Percentiles rank a stretch among this genome's conserved stretches.
Evolutionary conservation across 176 grass and related monocot genomes (phyloP).

Genomic region (Zoysia japonica): DNA sequence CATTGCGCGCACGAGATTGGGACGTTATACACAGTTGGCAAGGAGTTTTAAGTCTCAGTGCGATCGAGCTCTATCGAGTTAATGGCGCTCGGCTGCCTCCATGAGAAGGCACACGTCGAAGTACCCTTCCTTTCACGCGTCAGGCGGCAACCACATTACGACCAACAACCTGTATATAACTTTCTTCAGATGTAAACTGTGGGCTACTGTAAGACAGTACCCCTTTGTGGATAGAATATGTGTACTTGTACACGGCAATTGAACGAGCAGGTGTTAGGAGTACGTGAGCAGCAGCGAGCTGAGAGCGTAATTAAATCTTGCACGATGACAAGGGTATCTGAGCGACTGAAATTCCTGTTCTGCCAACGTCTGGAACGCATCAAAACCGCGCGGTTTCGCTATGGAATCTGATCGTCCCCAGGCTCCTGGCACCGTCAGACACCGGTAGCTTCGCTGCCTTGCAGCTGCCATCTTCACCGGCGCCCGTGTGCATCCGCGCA

Average conservation of each 20-base stretch:
- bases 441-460: not conserved
- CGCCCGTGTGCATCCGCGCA: not conserved
- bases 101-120: slow-evolving; percentile 42
- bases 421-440: not conserved
- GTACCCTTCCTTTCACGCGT: slow-evolving; percentile 51
- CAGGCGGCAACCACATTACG: slow-evolving; percentile 36
- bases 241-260: not conserved
- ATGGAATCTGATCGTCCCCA: not conserved
- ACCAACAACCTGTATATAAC: not conserved
- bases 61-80: slow-evolving; percentile 23
- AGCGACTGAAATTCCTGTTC: not conserved
- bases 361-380: not conserved
- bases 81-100: slow-evolving; percentile 35
- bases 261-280: not conserved
- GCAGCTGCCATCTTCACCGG: not conserved
- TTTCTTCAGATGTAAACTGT: slow-evolving; percentile 1
- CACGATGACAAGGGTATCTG: not conserved
- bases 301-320: not conserved
- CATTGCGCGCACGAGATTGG: slow-evolving; percentile 31
- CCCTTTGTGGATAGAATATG: not conserved
- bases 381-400: not conserved
- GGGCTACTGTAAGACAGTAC: not conserved
- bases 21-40: not conserved
- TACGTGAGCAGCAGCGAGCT: not conserved
- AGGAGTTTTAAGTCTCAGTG: slow-evolving; percentile 7